Base-by-base conservation (phyloP, 768 basidiomycete genomes). In the Lactifluus echinatus region DNA sequence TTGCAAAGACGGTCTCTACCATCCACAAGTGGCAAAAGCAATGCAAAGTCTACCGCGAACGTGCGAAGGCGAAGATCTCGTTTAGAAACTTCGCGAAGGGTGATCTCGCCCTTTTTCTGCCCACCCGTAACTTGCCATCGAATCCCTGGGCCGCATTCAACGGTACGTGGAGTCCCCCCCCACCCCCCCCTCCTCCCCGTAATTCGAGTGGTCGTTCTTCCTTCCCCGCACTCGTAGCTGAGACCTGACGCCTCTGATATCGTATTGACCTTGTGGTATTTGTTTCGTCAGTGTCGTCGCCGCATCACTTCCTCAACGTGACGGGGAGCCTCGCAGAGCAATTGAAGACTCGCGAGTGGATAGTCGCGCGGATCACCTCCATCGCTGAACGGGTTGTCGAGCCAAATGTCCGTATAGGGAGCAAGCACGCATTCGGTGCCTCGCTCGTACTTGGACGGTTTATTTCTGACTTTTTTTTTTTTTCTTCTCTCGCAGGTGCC, bases 61-160 rank as follows among this genome's bases (percentile, higher is more conserved):
- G 89, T 19, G 87, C 93, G 15, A 93, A 88, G 71, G 89, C 91
- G 53, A 96, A 95, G 72, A 94, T 99, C 56, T 88, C 93, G 1
- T 96, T 97, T 70, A 78, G 90, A 63, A 94, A 94, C 71, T 97
- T 97, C 63, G 76, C 86, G 5, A 92, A 92, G 68, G 93, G 93
- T 14, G 96, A 99, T 71, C 75, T 97, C 50, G 93, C 93, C 0
- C 74, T 98, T 31, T 99, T 99, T 73, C 75, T 99, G 14, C 95
- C 96, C 1, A 97, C 94, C 0, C 78, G 93, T 42, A 96, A 96
- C 70, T 90, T 91, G 33, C 81, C 88, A 3, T 84, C 87, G 33
- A 90, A 88, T 67, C 87, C 90, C 1, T 99, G 95, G 94, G 95
- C 95, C 23, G 94, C 95, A 10, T 98, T 97, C 72, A 98, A 97